Conservation (phyloP, 345 rosid genomes). For the Rhodamnia rubescens region DNA sequence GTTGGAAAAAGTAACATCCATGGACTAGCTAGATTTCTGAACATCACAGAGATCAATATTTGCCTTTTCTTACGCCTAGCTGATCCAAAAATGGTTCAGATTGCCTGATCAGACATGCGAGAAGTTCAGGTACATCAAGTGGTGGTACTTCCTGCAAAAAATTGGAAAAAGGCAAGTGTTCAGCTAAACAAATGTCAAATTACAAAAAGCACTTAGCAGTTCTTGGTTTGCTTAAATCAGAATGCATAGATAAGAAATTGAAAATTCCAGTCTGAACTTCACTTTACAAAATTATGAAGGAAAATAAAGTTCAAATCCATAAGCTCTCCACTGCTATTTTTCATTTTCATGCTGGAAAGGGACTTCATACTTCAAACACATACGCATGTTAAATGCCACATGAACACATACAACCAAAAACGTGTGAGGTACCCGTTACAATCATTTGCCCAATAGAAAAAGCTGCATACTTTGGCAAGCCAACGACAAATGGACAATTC, state of each 20-base stretch:
- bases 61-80: slow-evolving; percentile 74
- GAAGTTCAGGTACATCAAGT: slow-evolving; percentile 76
- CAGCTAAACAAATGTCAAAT: neutral
- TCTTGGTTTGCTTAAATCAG: neutral
- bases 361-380: neutral
- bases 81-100: slow-evolving; percentile 91
- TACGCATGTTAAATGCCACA: neutral
- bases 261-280: neutral
- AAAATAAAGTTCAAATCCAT: neutral
- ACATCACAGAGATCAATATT: slow-evolving; percentile 1
- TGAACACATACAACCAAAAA: neutral
- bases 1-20: neutral
- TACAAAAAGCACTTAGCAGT: neutral
- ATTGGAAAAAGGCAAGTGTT: neutral
- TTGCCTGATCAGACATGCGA: slow-evolving; percentile 83
- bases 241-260: neutral
- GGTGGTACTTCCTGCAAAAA: slow-evolving; percentile 64
- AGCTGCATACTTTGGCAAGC: neutral
- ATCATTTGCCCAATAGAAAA: neutral
- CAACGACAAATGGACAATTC: neutral
- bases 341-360: neutral
- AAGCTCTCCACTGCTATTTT: neutral
- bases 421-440: neutral
- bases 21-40: neutral
- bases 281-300: neutral